Conservation (phyloP, 2,329 filamentous ascomycete species). For the Phialocephala sp. region DNA sequence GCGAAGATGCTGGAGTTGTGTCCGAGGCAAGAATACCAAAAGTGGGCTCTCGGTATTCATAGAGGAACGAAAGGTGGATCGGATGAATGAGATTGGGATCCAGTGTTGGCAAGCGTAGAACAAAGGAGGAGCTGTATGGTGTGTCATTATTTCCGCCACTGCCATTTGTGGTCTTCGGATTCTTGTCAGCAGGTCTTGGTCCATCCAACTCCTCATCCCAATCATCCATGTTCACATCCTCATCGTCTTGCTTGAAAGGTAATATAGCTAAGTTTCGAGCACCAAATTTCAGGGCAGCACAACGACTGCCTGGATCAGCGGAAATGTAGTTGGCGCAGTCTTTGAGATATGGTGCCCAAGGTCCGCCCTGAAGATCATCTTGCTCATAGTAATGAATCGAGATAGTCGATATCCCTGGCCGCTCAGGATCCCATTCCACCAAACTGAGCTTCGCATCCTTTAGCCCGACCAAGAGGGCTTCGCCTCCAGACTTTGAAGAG, state of each 20-base stretch:
- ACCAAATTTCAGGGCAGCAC: conserved; percentile 93
- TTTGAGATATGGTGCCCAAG: conserved; percentile 79
- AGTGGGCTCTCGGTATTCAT: conserved; percentile 97
- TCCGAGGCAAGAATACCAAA: conserved; percentile 91
- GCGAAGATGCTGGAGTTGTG: conserved; percentile 71
- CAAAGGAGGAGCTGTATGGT: conserved; percentile 90
- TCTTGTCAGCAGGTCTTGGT: conserved; percentile 61
- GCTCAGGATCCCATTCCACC: conserved; percentile 89
- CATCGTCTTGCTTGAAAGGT: conserved; percentile 84
- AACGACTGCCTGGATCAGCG: conserved; percentile 89
- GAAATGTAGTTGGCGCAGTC: conserved; percentile 82
- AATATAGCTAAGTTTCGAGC: conserved; percentile 88
- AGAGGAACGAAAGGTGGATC: conserved; percentile 87
- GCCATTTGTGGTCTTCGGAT: conserved; percentile 38
- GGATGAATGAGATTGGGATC: conserved; percentile 88
- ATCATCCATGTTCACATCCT: conserved; percentile 90
- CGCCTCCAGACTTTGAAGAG: conserved; percentile 78
- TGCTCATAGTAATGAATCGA: conserved; percentile 99
- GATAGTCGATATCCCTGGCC: conserved; percentile 79
- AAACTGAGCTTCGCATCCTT: conserved; percentile 92
- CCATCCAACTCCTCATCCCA: conserved; percentile 85
- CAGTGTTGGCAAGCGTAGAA: conserved; percentile 85
- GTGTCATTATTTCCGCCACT: conserved; percentile 52
- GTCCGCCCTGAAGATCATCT: conserved; percentile 82
- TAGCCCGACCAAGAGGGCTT: conserved; percentile 82